Evolutionary conservation across 148 eudicot genomes (phyloP), one percentile per base, ranked within the genome.

Genomic region (Limonium bicolor): DNA sequence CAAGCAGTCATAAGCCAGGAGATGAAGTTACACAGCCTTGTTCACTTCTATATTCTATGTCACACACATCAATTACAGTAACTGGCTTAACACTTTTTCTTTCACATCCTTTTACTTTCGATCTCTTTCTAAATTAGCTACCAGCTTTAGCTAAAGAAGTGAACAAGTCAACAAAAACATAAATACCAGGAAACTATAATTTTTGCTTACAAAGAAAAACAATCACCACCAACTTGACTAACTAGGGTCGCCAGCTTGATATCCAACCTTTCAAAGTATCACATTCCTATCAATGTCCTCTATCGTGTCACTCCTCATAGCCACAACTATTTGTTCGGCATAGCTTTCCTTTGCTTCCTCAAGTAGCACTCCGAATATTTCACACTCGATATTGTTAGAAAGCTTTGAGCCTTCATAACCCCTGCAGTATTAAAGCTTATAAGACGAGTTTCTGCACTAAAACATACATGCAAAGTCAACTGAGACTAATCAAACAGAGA

Each of bases 271-370:
- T 48, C 27, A 87, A 49, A 27, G 64, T 64, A 0, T 61, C 65
- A 20, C 72, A 53, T 83, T 87, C 32, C 52, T 61, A 20, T 65
- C 41, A 36, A 86, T 69, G 55, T 88, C 94, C 1, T 80, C 84
- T 5, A 84, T 58, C 30, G 69, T 50, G 64, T 84, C 69, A 18
- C 81, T 80, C 49, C 40, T 80, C 55, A 85, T 41, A 29, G 71
- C 66, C 47, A 67, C 66, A 46, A 85, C 86, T 16, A 74, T 63
- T 27, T 61, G 70, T 54, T 74, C 78, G 0, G 56, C 58, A 45
- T 85, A 85, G 53, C 76, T 80, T 22, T 74, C 82, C 55, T 72
- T 85, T 9, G 90, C 95, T 56, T 85, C 95, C 52, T 85, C 86
- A 28, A 85, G 53, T 54, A 85, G 28, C 14, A 66, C 74, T 71